Evolutionary conservation across 176 grass and related monocot species (phyloP), one percentile per base, ranked within the genome.

Genomic region (Oryza glumipatula): DNA sequence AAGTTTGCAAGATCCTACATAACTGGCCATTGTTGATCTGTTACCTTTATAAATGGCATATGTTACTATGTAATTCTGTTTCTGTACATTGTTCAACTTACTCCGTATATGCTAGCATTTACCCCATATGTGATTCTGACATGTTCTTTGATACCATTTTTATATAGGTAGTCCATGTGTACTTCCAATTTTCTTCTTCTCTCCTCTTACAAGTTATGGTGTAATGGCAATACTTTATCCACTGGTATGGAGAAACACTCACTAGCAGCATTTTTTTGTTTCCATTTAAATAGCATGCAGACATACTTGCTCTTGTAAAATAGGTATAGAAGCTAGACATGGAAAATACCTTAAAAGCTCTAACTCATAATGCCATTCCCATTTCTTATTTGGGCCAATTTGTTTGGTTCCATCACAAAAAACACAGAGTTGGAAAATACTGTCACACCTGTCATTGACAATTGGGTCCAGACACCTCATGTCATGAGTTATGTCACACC

Each of bases 221-320:
- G 84, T 96, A 65, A 92, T 99, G 83, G 96, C 89, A 78, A 89
- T 99, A 76, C 93, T 99, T 72, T 99, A 99, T 83, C 96, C 96
- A 17, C 83, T 99, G 89, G 96, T 99, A 99, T 9, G 89, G 23
- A 67, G 36, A 79, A 84, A 48, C 72, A 65, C 64, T 38, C 74
- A 68, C 68, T 39, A 30, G 7, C 46, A 73, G 15, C 23, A 51
- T 48, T 82, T 28, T 28, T 16, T 82, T 60, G 10, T 41, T 82
- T 64, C 85, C 45, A 49, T 83, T 30, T 74, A 24, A 7, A 13
- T 6, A 32, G 2, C 23, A 16, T 75, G 43, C 9, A 9, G 7
- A 79, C 61, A 52, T 52, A 21, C 65, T 52, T 35, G 22, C 67
- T 52, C 68, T 73, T 74, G 38, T 51, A 46, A 23, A 85, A 65